Percentiles rank a stretch among this genome's conserved stretches.
Conservation (phyloP, 371 early-diverging fungal genomes). For the Mucor piriformis region DNA sequence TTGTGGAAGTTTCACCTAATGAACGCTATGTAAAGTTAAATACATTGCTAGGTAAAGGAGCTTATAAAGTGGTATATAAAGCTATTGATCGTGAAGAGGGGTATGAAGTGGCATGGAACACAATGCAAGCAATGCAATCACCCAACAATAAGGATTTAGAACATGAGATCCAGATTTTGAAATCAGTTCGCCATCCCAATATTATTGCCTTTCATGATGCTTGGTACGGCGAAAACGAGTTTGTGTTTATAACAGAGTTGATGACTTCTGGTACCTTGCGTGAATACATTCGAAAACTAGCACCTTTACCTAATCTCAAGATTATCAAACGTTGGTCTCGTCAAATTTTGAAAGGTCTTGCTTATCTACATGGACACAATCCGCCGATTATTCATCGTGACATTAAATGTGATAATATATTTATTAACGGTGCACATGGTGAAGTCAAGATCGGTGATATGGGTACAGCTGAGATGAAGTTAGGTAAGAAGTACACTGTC, state of each 20-base stretch:
- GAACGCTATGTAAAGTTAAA: slow-evolving; percentile 47
- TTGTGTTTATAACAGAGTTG: slow-evolving; percentile 82
- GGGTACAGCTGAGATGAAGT: slow-evolving; percentile 77
- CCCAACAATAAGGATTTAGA: slow-evolving; percentile 50
- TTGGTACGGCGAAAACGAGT: slow-evolving; percentile 64
- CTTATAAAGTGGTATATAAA: slow-evolving; percentile 83
- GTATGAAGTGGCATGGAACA: slow-evolving; percentile 86
- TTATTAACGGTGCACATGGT: slow-evolving; percentile 80
- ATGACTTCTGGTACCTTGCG: slow-evolving; percentile 82
- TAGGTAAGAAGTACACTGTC: slow-evolving; percentile 75
- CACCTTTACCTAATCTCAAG: slow-evolving; percentile 58
- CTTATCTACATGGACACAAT: slow-evolving; percentile 73
- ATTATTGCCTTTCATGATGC: slow-evolving; percentile 77
- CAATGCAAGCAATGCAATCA: slow-evolving; percentile 40
- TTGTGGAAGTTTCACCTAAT: slow-evolving; percentile 48
- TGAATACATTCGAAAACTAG: slow-evolving; percentile 60
- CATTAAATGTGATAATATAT: slow-evolving; percentile 78
- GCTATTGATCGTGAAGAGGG: slow-evolving; percentile 83
- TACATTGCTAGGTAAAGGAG: slow-evolving; percentile 58
- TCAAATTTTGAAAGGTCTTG: slow-evolving; percentile 75
- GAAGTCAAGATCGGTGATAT: slow-evolving; percentile 86
- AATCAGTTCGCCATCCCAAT: slow-evolving; percentile 73
- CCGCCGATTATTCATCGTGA: slow-evolving; percentile 86
- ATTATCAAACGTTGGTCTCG: slow-evolving; percentile 73
- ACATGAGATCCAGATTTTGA: slow-evolving; percentile 74